A percentile compares a stretch with the other conserved stretches of the same genome.
phyloP scores from a whole-genome alignment of 352 stramenopile species.

The Pythium rhizo-oryzae region DNA sequence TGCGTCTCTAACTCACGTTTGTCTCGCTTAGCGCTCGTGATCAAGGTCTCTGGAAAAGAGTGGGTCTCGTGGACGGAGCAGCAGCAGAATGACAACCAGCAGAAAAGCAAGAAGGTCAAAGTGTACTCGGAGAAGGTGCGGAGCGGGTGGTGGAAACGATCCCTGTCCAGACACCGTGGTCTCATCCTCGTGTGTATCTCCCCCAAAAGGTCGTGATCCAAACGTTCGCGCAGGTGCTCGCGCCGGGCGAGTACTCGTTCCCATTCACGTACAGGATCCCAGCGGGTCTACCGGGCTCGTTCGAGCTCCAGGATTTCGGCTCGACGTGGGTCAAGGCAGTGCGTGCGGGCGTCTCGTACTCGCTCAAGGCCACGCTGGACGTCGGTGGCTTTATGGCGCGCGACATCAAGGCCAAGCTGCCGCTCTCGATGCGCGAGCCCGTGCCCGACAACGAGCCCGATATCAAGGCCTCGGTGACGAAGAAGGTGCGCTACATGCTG shows the following conservation, averaged over 20 bases:
- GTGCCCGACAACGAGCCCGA: neutral
- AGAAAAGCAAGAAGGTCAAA: constrained; percentile 50
- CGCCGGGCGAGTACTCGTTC: constrained; percentile 34
- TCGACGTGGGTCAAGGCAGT: constrained; percentile 41
- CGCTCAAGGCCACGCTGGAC: constrained; percentile 65
- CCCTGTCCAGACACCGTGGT: no score
- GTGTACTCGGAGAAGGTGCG: constrained; percentile 34
- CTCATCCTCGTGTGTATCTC: constrained; percentile 34
- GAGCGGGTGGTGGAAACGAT: no score
- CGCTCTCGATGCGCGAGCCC: constrained; percentile 54
- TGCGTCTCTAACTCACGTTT: no score
- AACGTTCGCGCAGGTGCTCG: constrained; percentile 9
- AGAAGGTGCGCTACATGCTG: constrained; percentile 52
- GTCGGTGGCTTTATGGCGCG: constrained; percentile 55
- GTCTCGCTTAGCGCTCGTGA: constrained; percentile 40
- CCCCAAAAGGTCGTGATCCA: neutral
- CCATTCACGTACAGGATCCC: constrained; percentile 23
- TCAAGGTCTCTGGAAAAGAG: constrained; percentile 60
- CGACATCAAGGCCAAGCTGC: constrained; percentile 57
- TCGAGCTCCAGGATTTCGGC: constrained; percentile 46
- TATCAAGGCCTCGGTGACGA: neutral
- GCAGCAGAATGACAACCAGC: constrained; percentile 30
- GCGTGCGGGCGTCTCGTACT: constrained; percentile 71
- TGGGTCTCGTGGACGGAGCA: constrained; percentile 47
- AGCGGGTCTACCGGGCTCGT: constrained; percentile 41